Evolutionary conservation across 176 grass and related monocot species (phyloP).

Genomic region (Microstegium vimineum): DNA sequence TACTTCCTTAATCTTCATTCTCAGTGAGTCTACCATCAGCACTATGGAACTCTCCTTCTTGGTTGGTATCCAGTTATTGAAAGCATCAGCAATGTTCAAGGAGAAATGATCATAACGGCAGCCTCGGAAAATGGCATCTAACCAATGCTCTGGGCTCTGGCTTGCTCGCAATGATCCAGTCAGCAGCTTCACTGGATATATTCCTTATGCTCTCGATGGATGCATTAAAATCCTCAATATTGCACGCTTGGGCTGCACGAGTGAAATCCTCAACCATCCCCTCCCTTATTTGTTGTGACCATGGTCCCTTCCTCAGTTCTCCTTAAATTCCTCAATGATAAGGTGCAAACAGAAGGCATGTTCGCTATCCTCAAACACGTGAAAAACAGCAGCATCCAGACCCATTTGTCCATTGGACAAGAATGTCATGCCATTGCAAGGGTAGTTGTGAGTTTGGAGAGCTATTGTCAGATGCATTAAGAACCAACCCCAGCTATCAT

Average conservation of each 20-base stretch:
- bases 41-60: constrained; percentile 83
- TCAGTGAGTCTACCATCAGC: constrained; percentile 71
- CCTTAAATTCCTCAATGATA: constrained; percentile 82
- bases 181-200: constrained; percentile 78
- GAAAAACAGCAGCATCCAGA: constrained; percentile 66
- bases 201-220: constrained; percentile 84
- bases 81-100: constrained; percentile 64
- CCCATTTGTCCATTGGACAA: constrained; percentile 82
- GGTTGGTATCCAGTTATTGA: constrained; percentile 87
- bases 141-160: constrained; percentile 98
- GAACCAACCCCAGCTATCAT: constrained; percentile 95
- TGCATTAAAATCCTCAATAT: constrained; percentile 72
- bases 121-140: constrained; percentile 75
- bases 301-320: constrained; percentile 74
- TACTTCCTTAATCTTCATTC: constrained; percentile 56
- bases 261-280: constrained; percentile 81
- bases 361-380: constrained; percentile 72
- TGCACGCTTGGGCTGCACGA: constrained; percentile 81
- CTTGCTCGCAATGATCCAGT: constrained; percentile 80
- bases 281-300: constrained; percentile 76
- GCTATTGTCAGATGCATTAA: constrained; percentile 71
- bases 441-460: constrained; percentile 48
- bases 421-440: constrained; percentile 57
- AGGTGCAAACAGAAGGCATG: constrained; percentile 80
- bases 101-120: constrained; percentile 88